These are phyloP conservation scores for Yarrowia sp. DNA, from an alignment of 805 yeast species.

Conservation along the genomic window DNA sequence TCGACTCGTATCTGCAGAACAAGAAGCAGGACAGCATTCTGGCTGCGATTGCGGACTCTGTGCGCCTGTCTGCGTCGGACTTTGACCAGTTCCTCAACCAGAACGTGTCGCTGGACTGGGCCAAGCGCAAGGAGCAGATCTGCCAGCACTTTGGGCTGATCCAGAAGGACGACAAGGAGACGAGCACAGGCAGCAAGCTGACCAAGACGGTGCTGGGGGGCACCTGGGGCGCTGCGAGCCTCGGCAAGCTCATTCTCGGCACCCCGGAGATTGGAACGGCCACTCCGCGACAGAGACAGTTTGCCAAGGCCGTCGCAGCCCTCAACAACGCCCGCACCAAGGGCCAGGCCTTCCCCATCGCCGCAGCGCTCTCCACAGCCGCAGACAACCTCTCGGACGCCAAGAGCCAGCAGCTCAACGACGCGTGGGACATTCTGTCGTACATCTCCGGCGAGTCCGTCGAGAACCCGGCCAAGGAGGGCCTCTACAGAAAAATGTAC, in stretches of 20 bases:
- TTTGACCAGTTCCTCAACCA: slow-evolving; percentile 75
- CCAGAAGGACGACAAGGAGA: slow-evolving; percentile 27
- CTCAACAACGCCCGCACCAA: slow-evolving; percentile 68
- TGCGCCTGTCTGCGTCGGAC: slow-evolving; percentile 71
- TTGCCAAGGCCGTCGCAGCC: slow-evolving; percentile 67
- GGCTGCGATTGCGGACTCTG: slow-evolving; percentile 76
- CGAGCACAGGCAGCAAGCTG: slow-evolving; percentile 33
- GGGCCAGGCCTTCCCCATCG: slow-evolving; percentile 53
- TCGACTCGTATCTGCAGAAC: slow-evolving; percentile 56
- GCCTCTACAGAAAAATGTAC: slow-evolving; percentile 36
- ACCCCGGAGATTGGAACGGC: slow-evolving; percentile 26
- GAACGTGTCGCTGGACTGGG: slow-evolving; percentile 82
- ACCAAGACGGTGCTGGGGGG: slow-evolving; percentile 33
- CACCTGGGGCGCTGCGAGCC: slow-evolving; percentile 39
- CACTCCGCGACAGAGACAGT: slow-evolving; percentile 33
- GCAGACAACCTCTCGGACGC: slow-evolving; percentile 52
- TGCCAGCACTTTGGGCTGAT: slow-evolving; percentile 67
- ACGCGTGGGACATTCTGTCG: slow-evolving; percentile 67
- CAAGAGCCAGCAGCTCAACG: slow-evolving; percentile 68
- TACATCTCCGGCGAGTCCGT: slow-evolving; percentile 42
- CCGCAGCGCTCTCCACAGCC: slow-evolving; percentile 58
- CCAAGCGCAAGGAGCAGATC: slow-evolving; percentile 67
- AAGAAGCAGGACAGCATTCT: slow-evolving; percentile 82
- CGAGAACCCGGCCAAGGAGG: slow-evolving; percentile 33
- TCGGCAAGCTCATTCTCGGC: slow-evolving; percentile 42